Conservation (phyloP, 441 rosid species). For the Biscutella laevigata region DNA sequence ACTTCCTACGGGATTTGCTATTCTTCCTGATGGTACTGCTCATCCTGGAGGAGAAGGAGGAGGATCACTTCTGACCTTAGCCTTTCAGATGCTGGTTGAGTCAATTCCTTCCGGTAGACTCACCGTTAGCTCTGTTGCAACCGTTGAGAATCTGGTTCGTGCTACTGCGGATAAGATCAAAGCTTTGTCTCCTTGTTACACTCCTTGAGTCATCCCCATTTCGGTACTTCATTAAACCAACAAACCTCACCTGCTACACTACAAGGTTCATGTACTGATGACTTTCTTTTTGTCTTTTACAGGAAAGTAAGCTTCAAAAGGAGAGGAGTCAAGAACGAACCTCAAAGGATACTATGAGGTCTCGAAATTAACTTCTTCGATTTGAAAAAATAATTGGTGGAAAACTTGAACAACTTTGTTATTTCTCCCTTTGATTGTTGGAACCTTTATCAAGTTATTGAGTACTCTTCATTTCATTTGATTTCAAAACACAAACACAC, state of each 20-base stretch:
- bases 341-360: conserved; percentile 40
- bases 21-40: conserved; percentile 81
- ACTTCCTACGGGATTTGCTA: conserved; percentile 92
- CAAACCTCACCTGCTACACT: too few relatives aligned
- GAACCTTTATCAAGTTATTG: conserved; percentile 1
- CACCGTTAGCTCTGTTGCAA: conserved; percentile 88
- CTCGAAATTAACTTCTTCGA: too few relatives aligned
- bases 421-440: background rate
- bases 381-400: too few relatives aligned
- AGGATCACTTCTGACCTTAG: conserved; percentile 85
- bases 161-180: conserved; percentile 90
- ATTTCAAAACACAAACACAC: conserved; percentile 1
- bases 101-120: conserved; percentile 90
- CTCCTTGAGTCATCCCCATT: too few relatives aligned
- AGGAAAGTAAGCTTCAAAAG: too few relatives aligned
- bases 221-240: too few relatives aligned
- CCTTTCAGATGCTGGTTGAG: conserved; percentile 93
- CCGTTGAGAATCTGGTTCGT: conserved; percentile 81
- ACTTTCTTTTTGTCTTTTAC: too few relatives aligned
- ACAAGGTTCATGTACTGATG: too few relatives aligned
- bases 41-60: conserved; percentile 37
- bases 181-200: too few relatives aligned
- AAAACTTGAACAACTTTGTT: background rate
- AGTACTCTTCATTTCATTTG: conserved; percentile 9
- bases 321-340: conserved; percentile 88